A percentile compares a stretch with the other conserved stretches of the same genome.
Evolutionary conservation across 2,329 filamentous ascomycete species (phyloP).

Genomic region (Lachnellula arida): DNA sequence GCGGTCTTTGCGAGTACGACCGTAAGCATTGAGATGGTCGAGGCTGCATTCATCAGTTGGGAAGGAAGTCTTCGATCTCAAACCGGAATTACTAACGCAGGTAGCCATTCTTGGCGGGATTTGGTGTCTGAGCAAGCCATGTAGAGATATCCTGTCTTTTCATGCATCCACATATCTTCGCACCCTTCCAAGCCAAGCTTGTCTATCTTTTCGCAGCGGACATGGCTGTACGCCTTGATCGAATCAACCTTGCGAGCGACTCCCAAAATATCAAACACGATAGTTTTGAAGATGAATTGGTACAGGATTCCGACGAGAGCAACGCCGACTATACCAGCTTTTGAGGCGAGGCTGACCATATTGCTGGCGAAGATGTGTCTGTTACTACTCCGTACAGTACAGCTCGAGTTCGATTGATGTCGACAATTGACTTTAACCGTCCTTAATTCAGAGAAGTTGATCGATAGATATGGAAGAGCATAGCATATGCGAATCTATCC

Average conservation of each 20-base stretch:
- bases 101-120: conserved; percentile 24
- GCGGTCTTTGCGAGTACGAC: conserved; percentile 20
- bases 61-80: background rate
- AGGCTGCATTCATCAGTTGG: conserved; percentile 11
- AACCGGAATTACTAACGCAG: conserved; percentile 21
- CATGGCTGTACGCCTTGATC: conserved; percentile 31
- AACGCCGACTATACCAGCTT: conserved; percentile 13
- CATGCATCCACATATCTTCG: conserved; percentile 30
- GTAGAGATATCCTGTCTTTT: conserved; percentile 26
- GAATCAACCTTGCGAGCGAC: conserved; percentile 29
- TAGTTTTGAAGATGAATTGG: conserved; percentile 29
- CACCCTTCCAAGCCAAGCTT: conserved; percentile 26
- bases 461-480: too few species aligned
- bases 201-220: conserved; percentile 22
- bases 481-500: too few species aligned
- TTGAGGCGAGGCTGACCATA: conserved; percentile 14
- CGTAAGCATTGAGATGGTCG: conserved; percentile 22
- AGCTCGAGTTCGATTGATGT: background rate
- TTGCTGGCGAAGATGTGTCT: background rate
- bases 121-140: conserved; percentile 25
- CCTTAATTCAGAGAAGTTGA: too few species aligned
- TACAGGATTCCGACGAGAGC: conserved; percentile 27
- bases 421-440: too few species aligned
- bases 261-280: conserved; percentile 31
- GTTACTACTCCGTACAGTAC: too few species aligned